Evolutionary conservation across 495 filamentous ascomycete species (phyloP), one percentile per base, ranked within the genome.

Genomic region (Chaetomidium leptoderma): DNA sequence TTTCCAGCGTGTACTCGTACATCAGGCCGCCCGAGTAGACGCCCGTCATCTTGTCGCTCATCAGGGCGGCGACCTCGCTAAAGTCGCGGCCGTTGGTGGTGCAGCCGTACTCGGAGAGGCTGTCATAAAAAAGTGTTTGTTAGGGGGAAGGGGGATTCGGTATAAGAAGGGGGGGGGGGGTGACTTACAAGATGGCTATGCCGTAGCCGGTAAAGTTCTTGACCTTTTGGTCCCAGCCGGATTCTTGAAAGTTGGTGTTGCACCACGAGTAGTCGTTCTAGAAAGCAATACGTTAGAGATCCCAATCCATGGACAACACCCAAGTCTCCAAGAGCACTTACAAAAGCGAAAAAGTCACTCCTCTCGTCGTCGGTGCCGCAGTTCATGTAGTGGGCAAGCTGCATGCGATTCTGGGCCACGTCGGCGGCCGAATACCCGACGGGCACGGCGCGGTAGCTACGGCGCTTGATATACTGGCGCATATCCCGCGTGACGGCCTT

Each of bases 231-330:
- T 90, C 78, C 91, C 91, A 98, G 63, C 90, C 91, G 45, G 92
- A 91, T 43, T 72, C 81, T 33, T 71, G 66, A 80, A 88, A 97
- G 58, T 87, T 83, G 39, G 89, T 92, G 65, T 89, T 86, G 70
- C 93, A 98, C 92, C 92, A 98, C 45, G 92, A 96, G 79, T 97
- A 97, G 75, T 97, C 93, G 76, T 98, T 97, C 75, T 78, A 43
- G 24, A 14, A 23, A 8, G 7, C 19, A 40, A 46, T 46, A 32
- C 14, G 40, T 8, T 8, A 1, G 17, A 26, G 17, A 0, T 1
- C 4, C 16, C 14, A 21, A 24, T 30, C 37, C n/a, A n/a, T n/a
- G n/a, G 2, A 30, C 3, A 36, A 1, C 0, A 6, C 6, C 13
- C 6, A 1, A 5, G 23, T 32, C n/a, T 32, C 33, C 16, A n/a